These are phyloP conservation scores for Diaporthe batatas DNA, from an alignment of 2,329 filamentous ascomycete genomes.

Conservation along the genomic window DNA sequence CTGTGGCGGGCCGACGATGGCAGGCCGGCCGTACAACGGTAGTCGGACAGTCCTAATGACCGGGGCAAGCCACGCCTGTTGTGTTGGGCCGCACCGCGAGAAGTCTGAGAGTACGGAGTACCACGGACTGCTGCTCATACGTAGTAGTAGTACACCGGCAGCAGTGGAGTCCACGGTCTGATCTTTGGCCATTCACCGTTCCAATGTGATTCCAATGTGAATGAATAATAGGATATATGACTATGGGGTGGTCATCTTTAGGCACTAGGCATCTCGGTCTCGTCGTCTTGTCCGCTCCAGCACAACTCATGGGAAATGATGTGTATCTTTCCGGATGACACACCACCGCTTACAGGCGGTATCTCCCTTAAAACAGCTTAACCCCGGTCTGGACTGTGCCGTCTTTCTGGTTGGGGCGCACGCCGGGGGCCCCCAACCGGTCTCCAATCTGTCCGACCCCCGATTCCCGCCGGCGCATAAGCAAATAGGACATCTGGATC, in stretches of 20 bases:
- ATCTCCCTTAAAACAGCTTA: not conserved
- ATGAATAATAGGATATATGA: not conserved
- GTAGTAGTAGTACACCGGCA: not conserved
- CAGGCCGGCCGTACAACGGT: not conserved
- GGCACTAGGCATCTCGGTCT: not conserved
- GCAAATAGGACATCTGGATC: not conserved
- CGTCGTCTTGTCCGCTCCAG: not conserved
- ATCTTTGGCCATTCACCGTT: not conserved
- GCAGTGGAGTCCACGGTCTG: not conserved
- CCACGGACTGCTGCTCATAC: too few relatives aligned
- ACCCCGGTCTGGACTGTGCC: not conserved
- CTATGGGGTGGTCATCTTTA: not conserved
- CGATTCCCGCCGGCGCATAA: not conserved
- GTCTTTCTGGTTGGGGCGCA: not conserved
- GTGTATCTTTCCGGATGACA: not conserved
- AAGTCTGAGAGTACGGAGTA: too few relatives aligned
- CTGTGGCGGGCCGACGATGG: too few relatives aligned
- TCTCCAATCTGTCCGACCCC: constrained; percentile 15
- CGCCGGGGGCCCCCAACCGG: not conserved
- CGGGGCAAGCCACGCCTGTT: not conserved
- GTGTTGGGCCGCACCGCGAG: not conserved
- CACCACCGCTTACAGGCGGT: not conserved
- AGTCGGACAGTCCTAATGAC: constrained; percentile 7
- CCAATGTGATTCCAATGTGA: not conserved
- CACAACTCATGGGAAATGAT: not conserved